A percentile compares a stretch with the other conserved stretches of the same genome.
Conservation (phyloP, 2,329 filamentous ascomycete genomes). For the Clonostachys rhizophaga region DNA sequence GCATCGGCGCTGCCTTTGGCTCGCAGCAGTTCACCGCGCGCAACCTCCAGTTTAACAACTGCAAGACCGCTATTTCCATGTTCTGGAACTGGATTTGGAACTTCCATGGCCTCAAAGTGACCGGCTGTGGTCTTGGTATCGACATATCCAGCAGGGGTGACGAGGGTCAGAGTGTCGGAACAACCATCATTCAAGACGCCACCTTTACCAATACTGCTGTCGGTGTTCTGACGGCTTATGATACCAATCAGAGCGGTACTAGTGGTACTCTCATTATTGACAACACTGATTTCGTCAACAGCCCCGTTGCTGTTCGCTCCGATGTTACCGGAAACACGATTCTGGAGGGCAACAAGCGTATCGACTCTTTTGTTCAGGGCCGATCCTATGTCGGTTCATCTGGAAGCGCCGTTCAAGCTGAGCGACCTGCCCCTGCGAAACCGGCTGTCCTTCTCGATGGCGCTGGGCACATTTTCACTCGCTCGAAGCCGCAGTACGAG, state of each 20-base stretch:
- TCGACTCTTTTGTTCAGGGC: conserved; percentile 76
- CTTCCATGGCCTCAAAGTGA: conserved; percentile 70
- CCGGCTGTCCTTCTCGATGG: conserved; percentile 60
- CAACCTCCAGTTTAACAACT: conserved; percentile 57
- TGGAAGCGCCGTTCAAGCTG: conserved; percentile 54
- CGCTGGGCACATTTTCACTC: conserved; percentile 69
- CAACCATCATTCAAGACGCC: conserved; percentile 78
- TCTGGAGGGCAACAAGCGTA: conserved; percentile 61
- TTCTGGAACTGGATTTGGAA: conserved; percentile 75
- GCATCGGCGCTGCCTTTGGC: conserved; percentile 50
- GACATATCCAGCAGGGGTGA: conserved; percentile 65
- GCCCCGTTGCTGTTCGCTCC: conserved; percentile 61
- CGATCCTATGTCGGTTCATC: conserved; percentile 56
- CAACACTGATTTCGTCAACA: conserved; percentile 79
- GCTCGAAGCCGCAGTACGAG: conserved; percentile 86
- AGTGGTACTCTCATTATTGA: conserved; percentile 82
- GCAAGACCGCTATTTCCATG: conserved; percentile 58
- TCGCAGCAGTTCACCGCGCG: conserved; percentile 64
- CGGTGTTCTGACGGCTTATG: conserved; percentile 56
- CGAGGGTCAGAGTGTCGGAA: conserved; percentile 70
- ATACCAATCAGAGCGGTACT: conserved; percentile 53
- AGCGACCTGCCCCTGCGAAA: conserved; percentile 51
- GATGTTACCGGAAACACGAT: conserved; percentile 51
- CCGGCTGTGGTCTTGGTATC: conserved; percentile 69
- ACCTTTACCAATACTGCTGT: conserved; percentile 69